Evolutionary conservation across 305 asterid species (phyloP), one percentile per base, ranked within the genome.

Genomic region (Fraxinus sp.): DNA sequence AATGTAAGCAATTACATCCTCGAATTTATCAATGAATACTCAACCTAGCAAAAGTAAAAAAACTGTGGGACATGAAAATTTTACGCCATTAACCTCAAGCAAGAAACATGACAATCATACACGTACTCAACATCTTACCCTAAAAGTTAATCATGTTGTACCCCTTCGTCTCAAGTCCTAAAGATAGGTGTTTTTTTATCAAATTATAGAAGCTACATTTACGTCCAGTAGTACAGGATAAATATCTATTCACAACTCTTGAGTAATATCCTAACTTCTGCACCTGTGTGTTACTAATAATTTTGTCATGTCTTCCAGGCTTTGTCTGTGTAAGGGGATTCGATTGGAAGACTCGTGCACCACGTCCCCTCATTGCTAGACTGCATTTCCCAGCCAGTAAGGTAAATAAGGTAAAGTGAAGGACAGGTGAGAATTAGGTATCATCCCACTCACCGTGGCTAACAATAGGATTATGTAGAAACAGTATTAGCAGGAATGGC

Each of bases 321-420:
- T 94, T 93, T 68, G 97, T 95, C 72, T 95, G 98, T 80, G 98
- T 95, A 35, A 89, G 98, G 87, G 99, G 98, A 70, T 95, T 95
- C 83, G 99, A 95, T 89, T 87, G 90, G 87, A 83, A 71, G 83
- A 88, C 89, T 32, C 91, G 99, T 70, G 94, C 95, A 37, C 97
- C 99, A 26, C 91, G 98, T 11, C 99, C 99, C 76, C 95, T 95
- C 49, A 86, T 91, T 36, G 98, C 98, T 78, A 88, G 98, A 80
- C 83, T 95, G 88, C 99, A 94, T 87, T 95, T 95, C 76, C 98
- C 99, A 30, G 98, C 97, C 79, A 94, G 98, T 84, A 95, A 87
- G 83, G 83, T 91, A 84, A 84, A 79, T 49, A 93, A 85, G 87
- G 88, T 89, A 72, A 92, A 88, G 88, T 94, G 88, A 83, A 91